Base-by-base conservation (phyloP, 768 basidiomycete genomes). In the Vararia minispora region DNA sequence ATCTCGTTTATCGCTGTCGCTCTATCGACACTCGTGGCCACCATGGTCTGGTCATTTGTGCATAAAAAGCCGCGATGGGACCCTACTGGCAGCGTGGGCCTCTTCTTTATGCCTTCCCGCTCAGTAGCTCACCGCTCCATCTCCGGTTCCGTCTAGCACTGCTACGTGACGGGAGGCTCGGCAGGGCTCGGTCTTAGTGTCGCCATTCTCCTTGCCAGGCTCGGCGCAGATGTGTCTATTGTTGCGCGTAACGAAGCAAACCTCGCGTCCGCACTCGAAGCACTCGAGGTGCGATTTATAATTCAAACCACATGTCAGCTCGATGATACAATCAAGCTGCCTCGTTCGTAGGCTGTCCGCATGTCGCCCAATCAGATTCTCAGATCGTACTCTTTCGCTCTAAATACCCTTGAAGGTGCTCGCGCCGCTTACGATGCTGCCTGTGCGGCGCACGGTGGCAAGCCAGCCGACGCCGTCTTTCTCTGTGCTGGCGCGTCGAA, bases 101-200 rank as follows among this genome's bases (percentile, higher is more conserved):
- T n/a, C n/a, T n/a, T n/a, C n/a, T n/a, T n/a, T n/a, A n/a, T n/a
- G n/a, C n/a, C n/a, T n/a, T n/a, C n/a, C n/a, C n/a, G n/a, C 14
- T 24, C 13, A 4, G 27, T 34, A 9, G 38, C 35, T 36, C 25
- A 37, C 16, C 17, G 12, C 20, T n/a, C n/a, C 11, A 13, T 14
- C 8, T 9, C 11, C 21, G 14, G 21, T 17, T 23, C 37, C 30
- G 12, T 37, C 8, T 42, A 92, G 90, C 85, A 90, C 48, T 75
- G 77, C 58, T 87, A 88, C 53, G 64, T 94, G 13, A 88, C 88
- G 0, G 90, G 90, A 2, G 89, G 85, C 3, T 82, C 78, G 28
- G 66, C 76, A 11, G 90, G 90, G 1, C 72, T 91, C 0, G 90
- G 90, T 1, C 68, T 88, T 2, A 70, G 76, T 0, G 61, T 92